These are phyloP conservation scores for Gossypium trilobum DNA, from an alignment of 441 rosid species.

Conservation along the genomic window DNA sequence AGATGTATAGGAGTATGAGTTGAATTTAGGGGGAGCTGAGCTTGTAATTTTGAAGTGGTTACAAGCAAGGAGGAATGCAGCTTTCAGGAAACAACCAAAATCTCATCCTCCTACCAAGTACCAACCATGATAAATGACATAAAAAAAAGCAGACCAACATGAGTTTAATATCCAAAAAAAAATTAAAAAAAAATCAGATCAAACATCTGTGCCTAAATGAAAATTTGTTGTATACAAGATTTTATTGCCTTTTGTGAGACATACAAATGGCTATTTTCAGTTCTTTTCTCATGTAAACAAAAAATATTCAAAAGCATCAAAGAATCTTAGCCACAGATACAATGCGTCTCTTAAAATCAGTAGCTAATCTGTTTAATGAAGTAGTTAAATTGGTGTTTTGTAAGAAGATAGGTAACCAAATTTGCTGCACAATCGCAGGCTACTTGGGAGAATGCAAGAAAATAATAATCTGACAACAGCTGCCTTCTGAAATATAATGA, in stretches of 20 bases:
- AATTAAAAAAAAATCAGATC: background rate
- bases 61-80: background rate
- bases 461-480: background rate
- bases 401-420: background rate
- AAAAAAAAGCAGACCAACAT: too few species aligned
- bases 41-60: background rate
- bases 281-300: background rate
- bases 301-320: background rate
- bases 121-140: background rate
- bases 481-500: background rate
- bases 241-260: background rate
- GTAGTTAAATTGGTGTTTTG: background rate
- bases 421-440: background rate
- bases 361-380: background rate
- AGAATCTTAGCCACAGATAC: background rate
- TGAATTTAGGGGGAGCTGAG: too few species aligned
- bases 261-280: background rate
- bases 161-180: too few species aligned
- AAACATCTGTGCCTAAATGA: background rate
- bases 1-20: too few species aligned
- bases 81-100: background rate
- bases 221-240: background rate
- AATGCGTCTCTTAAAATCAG: background rate
- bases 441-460: slow-evolving; percentile 6
- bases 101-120: background rate